Evolutionary conservation across 192 early-diverging fungal species (phyloP).

Genomic region (Coemansia sp.): DNA sequence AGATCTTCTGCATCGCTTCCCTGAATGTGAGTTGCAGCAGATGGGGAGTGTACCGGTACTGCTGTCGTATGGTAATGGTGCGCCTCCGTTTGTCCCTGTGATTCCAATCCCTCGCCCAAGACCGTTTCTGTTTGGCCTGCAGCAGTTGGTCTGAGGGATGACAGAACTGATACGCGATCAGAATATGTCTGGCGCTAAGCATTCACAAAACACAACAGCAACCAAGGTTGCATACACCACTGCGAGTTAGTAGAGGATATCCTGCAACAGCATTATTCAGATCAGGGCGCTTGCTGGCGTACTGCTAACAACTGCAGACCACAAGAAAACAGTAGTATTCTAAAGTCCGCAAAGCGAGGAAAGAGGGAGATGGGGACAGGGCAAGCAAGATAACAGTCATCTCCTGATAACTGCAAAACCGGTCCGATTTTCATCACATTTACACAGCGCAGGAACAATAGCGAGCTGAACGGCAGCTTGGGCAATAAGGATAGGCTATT

Average conservation of each 20-base stretch:
- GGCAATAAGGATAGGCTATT: slow-evolving; percentile 4
- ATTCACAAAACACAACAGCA: not conserved
- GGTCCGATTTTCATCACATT: not conserved
- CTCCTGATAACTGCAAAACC: not conserved
- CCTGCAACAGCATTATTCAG: not conserved
- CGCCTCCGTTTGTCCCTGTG: not conserved
- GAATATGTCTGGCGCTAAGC: slow-evolving; percentile 56
- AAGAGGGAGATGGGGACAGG: slow-evolving; percentile 1
- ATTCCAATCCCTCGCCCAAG: not conserved
- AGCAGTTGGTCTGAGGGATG: slow-evolving; percentile 28
- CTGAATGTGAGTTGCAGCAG: not conserved
- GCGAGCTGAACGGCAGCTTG: not conserved
- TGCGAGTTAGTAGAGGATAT: not conserved
- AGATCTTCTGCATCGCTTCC: not conserved
- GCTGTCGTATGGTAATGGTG: not conserved
- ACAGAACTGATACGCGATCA: slow-evolving; percentile 51
- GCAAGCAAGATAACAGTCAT: not conserved
- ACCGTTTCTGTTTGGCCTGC: not conserved
- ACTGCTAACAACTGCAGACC: not conserved
- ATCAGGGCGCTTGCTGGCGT: not conserved
- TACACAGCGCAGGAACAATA: slow-evolving; percentile 6
- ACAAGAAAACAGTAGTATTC: not conserved
- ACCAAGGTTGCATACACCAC: too few species aligned
- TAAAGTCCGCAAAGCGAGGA: not conserved
- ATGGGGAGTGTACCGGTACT: not conserved